Conservation (phyloP, 1,284 basidiomycete genomes). For the Tilletiopsis washingtonensis region DNA sequence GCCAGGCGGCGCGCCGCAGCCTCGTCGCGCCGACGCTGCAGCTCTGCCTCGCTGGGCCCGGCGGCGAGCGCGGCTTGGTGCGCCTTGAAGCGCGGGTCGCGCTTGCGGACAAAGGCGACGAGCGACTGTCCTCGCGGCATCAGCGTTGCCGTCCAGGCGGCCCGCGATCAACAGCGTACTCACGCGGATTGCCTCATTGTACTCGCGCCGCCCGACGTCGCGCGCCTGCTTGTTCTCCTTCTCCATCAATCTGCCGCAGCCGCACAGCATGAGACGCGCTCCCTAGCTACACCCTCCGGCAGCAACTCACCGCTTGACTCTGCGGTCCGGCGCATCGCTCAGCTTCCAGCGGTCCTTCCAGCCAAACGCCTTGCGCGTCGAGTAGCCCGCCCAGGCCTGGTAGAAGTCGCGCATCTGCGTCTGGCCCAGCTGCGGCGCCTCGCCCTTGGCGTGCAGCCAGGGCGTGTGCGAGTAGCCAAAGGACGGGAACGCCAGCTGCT, state of each 20-base stretch:
- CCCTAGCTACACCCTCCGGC: neutral
- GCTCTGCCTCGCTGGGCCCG: slow-evolving; percentile 58
- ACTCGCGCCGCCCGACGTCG: slow-evolving; percentile 79
- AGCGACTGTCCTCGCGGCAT: slow-evolving; percentile 45
- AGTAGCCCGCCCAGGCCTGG: slow-evolving; percentile 75
- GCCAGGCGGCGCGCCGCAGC: slow-evolving; percentile 27
- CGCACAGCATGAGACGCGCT: too few relatives aligned
- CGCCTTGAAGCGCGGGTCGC: slow-evolving; percentile 81
- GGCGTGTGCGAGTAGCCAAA: slow-evolving; percentile 75
- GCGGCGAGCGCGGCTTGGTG: slow-evolving; percentile 37
- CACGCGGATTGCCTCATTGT: slow-evolving; percentile 83
- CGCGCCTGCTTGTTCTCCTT: slow-evolving; percentile 88
- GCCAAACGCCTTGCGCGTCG: slow-evolving; percentile 76
- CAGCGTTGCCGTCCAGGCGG: neutral
- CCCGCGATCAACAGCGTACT: slow-evolving; percentile 28
- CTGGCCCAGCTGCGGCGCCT: slow-evolving; percentile 6
- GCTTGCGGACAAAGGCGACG: slow-evolving; percentile 77
- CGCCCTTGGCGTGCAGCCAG: slow-evolving; percentile 53
- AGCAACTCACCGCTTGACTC: slow-evolving; percentile 58
- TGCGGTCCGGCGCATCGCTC: slow-evolving; percentile 75
- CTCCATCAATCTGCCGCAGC: slow-evolving; percentile 70
- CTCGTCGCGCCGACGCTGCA: slow-evolving; percentile 59
- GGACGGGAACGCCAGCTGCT: slow-evolving; percentile 54
- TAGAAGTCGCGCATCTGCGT: slow-evolving; percentile 60
- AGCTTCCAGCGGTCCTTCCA: slow-evolving; percentile 83